Percentiles rank a stretch among this genome's conserved stretches.
These are phyloP conservation scores for Olyra latifolia DNA, from an alignment of 176 grass and related monocot species.

Conservation along the genomic window DNA sequence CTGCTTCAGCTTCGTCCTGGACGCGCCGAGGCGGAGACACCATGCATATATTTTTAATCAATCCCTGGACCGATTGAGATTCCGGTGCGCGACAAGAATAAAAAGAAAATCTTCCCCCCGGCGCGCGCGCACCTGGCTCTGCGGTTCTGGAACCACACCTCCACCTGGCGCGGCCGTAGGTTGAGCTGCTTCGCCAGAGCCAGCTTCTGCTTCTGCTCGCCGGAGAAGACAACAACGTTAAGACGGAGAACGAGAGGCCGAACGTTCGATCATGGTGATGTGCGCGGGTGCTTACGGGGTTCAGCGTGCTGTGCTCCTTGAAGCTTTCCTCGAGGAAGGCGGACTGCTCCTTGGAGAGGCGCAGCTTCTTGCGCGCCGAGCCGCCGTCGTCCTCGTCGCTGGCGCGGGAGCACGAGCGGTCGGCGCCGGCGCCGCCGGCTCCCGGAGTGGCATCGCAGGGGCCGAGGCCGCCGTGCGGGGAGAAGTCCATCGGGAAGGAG, in stretches of 20 bases:
- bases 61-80: neutral
- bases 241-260: neutral
- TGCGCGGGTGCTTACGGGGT: conserved; percentile 50
- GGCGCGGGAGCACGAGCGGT: conserved; percentile 54
- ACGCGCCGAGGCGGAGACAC: neutral
- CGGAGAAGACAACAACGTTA: neutral
- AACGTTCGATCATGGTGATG: neutral
- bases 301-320: conserved; percentile 89
- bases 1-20: conserved; percentile 99
- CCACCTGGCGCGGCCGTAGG: conserved; percentile 81
- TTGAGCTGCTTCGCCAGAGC: conserved; percentile 81
- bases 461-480: neutral
- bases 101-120: neutral
- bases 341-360: conserved; percentile 88
- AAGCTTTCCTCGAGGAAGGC: conserved; percentile 94
- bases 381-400: conserved; percentile 86
- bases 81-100: neutral
- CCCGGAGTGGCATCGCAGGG: neutral
- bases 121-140: conserved; percentile 57
- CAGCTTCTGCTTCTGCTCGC: conserved; percentile 76
- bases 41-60: neutral
- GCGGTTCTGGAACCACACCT: conserved; percentile 99
- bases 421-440: conserved; percentile 1
- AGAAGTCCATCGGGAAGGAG: conserved; percentile 63
- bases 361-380: conserved; percentile 75